A percentile compares a stretch with the other conserved stretches of the same genome.
Conservation (phyloP, 495 filamentous ascomycete genomes). For the Venustampulla echinocandica region DNA sequence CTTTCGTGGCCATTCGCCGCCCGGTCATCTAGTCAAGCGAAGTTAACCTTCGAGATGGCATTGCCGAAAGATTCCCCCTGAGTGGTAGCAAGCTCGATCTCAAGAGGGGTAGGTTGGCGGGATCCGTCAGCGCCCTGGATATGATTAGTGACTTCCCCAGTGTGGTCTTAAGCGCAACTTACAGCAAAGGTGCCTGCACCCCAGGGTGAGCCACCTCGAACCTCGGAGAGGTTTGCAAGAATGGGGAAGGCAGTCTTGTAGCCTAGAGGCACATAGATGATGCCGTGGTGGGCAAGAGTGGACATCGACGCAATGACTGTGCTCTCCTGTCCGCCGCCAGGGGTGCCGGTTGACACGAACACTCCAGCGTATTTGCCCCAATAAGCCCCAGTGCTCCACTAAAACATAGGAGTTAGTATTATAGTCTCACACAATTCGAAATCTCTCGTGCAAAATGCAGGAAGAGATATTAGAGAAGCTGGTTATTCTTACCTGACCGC, state of each 20-base stretch:
- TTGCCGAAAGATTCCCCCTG: slow-evolving; percentile 88
- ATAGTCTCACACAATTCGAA: no score
- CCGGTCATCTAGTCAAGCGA: slow-evolving; percentile 72
- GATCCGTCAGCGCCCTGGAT: slow-evolving; percentile 56
- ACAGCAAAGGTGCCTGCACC: slow-evolving; percentile 89
- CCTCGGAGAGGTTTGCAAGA: slow-evolving; percentile 60
- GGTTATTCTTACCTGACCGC: slow-evolving; percentile 8
- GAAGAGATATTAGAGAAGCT: neutral
- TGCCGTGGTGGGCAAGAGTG: slow-evolving; percentile 87
- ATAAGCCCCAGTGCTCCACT: slow-evolving; percentile 8
- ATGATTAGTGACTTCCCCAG: slow-evolving; percentile 15
- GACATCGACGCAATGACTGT: slow-evolving; percentile 76
- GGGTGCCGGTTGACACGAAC: slow-evolving; percentile 76
- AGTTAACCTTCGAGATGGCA: slow-evolving; percentile 61
- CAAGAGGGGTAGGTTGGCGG: slow-evolving; percentile 63
- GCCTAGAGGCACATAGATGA: slow-evolving; percentile 90
- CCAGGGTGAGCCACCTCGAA: slow-evolving; percentile 84
- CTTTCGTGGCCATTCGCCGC: neutral
- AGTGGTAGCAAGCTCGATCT: slow-evolving; percentile 66
- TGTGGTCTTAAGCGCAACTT: slow-evolving; percentile 4
- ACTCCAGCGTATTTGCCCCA: slow-evolving; percentile 86
- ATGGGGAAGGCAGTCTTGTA: slow-evolving; percentile 71
- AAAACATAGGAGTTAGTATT: neutral
- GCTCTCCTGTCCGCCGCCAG: slow-evolving; percentile 88
- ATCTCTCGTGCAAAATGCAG: neutral